Base-by-base conservation (phyloP, 2,329 filamentous ascomycete genomes). In the Atkinsonella texensis region DNA sequence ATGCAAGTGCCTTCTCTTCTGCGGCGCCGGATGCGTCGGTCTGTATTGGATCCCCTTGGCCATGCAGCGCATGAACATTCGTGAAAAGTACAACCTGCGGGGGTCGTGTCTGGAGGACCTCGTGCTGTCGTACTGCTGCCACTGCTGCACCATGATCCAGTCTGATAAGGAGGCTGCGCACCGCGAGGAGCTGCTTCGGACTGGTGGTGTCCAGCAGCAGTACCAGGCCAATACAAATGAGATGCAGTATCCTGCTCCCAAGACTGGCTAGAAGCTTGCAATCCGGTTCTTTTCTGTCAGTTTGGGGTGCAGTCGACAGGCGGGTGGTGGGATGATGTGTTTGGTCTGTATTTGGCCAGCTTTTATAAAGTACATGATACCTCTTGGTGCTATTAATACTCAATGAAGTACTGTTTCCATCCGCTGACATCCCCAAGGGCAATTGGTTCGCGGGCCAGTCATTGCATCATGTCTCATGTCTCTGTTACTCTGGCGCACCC, bases 91-190 rank as follows among this genome's bases (percentile, higher is more conserved):
- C 59, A 65, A 72, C 58, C 66, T 76, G 15, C 57, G 70, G 59
- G 73, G 73, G 23, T 69, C 59, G 60, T 74, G 70, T 54, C 54
- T 71, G 1, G 60, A 63, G 35, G 73, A 75, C 49, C 58, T 75
- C 33, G 65, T 64, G 38, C 60, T 63, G 3, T 63, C 72, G 2
- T 74, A 66, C 65, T 75, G 72, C 65, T 75, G 72, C 56, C 64
- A 62, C 20, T 66, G 68, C 62, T 76, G 73, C 61, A 62, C 65
- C 45, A 59, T 75, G 23, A 64, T 71, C 49, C 73, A 75, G 68
- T 60, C 67, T 54, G 72, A 75, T 40, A 75, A 75, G 68, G 73
- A 76, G 63, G 65, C 66, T 2, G 63, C 62, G 48, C 57, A 67
- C 53, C 68, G 65, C 13, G 69, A 69, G 57, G 50, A 57, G 13